phyloP scores from a whole-genome alignment of 2,329 filamentous ascomycete species.

The Hymenoscyphus scutula region DNA sequence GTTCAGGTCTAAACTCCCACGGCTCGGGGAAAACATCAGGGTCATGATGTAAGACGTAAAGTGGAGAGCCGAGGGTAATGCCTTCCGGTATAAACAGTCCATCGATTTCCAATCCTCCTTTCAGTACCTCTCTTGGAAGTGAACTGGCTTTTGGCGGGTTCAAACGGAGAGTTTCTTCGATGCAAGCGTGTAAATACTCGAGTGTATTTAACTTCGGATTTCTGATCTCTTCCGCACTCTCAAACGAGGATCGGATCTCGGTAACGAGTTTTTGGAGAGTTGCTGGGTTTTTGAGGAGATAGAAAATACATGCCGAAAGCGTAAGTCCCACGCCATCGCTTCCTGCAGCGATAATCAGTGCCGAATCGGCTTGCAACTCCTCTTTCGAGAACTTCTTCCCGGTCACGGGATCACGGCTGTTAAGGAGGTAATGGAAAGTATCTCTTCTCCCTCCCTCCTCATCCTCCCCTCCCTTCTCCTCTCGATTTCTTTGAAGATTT shows the following conservation, averaged over 20 bases:
- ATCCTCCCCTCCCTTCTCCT: slow-evolving; percentile 1
- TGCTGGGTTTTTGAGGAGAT: slow-evolving; percentile 35
- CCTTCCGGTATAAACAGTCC: slow-evolving; percentile 21
- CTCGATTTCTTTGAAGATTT: neutral
- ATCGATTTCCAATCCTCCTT: slow-evolving; percentile 23
- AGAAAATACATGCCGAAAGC: slow-evolving; percentile 19
- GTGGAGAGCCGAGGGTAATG: slow-evolving; percentile 19
- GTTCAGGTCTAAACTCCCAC: slow-evolving; percentile 22
- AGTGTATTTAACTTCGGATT: slow-evolving; percentile 35
- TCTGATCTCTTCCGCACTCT: slow-evolving; percentile 40
- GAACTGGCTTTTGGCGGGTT: slow-evolving; percentile 34
- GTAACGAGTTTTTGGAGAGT: slow-evolving; percentile 27
- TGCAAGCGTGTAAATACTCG: slow-evolving; percentile 42
- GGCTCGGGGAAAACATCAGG: slow-evolving; percentile 21
- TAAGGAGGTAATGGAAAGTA: slow-evolving; percentile 24
- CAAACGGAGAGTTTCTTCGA: slow-evolving; percentile 45
- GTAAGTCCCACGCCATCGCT: slow-evolving; percentile 18
- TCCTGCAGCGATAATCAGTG: slow-evolving; percentile 22
- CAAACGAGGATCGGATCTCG: slow-evolving; percentile 44
- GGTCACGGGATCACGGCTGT: slow-evolving; percentile 21
- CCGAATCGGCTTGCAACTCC: slow-evolving; percentile 18
- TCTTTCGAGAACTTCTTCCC: slow-evolving; percentile 18
- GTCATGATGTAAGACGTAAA: slow-evolving; percentile 28
- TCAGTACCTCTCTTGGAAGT: slow-evolving; percentile 17
- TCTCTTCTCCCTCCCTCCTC: slow-evolving; percentile 15